Percentiles rank a stretch among this genome's conserved stretches.
Conservation (phyloP, 441 rosid genomes). For the Dalechampia spathulata region DNA sequence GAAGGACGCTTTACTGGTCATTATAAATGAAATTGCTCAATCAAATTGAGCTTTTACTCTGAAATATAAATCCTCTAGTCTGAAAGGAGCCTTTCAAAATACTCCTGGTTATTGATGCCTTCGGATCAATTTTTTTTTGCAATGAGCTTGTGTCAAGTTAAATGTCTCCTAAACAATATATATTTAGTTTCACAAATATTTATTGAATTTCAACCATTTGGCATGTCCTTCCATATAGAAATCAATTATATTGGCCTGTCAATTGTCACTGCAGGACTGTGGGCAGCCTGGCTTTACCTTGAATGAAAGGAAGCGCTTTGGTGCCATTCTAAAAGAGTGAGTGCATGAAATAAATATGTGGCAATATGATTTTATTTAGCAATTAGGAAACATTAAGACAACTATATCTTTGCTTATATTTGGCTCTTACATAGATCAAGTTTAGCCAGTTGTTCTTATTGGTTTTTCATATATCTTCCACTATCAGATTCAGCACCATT, state of each 20-base stretch:
- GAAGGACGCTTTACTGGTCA: conserved; percentile 2
- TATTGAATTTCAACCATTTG: neutral
- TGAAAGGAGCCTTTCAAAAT: too few species aligned
- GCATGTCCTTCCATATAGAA: neutral
- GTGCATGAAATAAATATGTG: conserved; percentile 15
- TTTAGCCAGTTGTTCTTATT: too few species aligned
- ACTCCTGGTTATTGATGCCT: too few species aligned
- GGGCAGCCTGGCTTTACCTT: conserved; percentile 98
- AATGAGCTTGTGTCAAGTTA: too few species aligned
- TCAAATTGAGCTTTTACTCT: too few species aligned
- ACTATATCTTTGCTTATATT: too few species aligned
- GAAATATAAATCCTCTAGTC: too few species aligned
- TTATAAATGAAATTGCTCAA: too few species aligned
- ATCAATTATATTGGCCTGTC: conserved; percentile 5
- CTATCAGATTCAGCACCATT: too few species aligned
- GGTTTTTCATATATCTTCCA: too few species aligned
- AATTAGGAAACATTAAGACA: neutral
- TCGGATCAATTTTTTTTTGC: too few species aligned
- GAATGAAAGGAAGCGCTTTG: conserved; percentile 86
- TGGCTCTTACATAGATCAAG: neutral
- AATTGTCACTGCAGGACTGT: conserved; percentile 56
- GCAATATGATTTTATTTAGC: conserved; percentile 7
- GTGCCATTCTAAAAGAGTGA: conserved; percentile 68
- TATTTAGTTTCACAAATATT: neutral
- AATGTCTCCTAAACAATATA: too few species aligned